Evolutionary conservation across 371 early-diverging fungal genomes (phyloP).

Genomic region (Rhizopus delemar): DNA sequence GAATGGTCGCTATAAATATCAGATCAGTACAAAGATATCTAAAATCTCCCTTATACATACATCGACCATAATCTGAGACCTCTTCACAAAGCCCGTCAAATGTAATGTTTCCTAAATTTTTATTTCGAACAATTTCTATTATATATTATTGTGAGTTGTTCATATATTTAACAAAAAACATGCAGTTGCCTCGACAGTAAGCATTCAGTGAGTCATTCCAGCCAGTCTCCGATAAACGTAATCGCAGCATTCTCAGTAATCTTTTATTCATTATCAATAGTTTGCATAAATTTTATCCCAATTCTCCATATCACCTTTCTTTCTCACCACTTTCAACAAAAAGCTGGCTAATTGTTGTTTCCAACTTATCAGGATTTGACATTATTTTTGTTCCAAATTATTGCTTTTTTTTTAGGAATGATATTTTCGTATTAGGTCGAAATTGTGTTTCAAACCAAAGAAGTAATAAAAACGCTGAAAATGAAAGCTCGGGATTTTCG

Average conservation of each 20-base stretch:
- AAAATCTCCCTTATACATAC: slow-evolving; percentile 11
- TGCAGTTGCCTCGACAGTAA: slow-evolving; percentile 28
- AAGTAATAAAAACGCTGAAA: background rate
- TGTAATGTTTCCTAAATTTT: slow-evolving; percentile 18
- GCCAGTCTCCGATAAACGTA: slow-evolving; percentile 29
- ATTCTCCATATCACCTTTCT: slow-evolving; percentile 18
- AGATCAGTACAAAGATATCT: background rate
- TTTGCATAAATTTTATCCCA: background rate
- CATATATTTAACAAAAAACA: background rate
- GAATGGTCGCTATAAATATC: slow-evolving; percentile 22
- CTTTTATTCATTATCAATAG: slow-evolving; percentile 9
- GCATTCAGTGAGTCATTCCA: slow-evolving; percentile 38
- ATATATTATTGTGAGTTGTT: background rate
- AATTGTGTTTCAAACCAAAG: background rate
- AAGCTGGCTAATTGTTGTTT: slow-evolving; percentile 18
- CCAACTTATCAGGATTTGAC: slow-evolving; percentile 27
- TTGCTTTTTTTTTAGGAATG: no score
- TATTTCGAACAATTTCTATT: slow-evolving; percentile 15
- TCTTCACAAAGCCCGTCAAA: slow-evolving; percentile 24
- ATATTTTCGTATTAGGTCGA: background rate
- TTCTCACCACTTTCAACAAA: slow-evolving; percentile 41
- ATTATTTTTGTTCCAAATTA: background rate
- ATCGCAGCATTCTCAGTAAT: slow-evolving; percentile 22
- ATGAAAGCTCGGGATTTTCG: background rate
- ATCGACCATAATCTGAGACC: slow-evolving; percentile 28